These are phyloP conservation scores for Phytophthora parvispora DNA, from an alignment of 352 stramenopile genomes.

Conservation along the genomic window DNA sequence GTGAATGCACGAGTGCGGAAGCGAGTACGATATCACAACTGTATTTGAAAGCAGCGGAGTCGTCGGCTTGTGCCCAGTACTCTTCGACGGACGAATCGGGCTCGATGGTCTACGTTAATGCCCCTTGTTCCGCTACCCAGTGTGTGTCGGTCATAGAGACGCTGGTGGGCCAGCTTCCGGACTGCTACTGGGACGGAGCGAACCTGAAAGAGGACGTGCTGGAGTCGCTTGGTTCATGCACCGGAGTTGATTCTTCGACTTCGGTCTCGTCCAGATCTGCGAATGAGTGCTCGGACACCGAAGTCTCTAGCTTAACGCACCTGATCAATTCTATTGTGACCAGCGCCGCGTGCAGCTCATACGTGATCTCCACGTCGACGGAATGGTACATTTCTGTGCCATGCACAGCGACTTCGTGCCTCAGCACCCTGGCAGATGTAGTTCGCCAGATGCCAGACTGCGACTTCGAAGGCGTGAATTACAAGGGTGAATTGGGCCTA, in stretches of 20 bases:
- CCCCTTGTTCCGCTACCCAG: constrained; percentile 15
- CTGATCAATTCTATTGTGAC: constrained; percentile 19
- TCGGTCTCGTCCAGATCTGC: constrained; percentile 4
- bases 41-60: constrained; percentile 6
- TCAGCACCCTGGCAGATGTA: neutral
- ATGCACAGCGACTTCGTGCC: neutral
- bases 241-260: neutral
- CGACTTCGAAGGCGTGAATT: constrained; percentile 18
- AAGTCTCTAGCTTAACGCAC: constrained; percentile 12
- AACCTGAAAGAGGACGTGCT: constrained; percentile 14
- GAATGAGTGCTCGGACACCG: constrained; percentile 1
- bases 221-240: constrained; percentile 4
- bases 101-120: constrained; percentile 9
- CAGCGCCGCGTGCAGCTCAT: constrained; percentile 1
- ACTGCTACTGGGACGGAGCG: constrained; percentile 16
- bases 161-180: constrained; percentile 16
- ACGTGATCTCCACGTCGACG: constrained; percentile 5
- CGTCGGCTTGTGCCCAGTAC: constrained; percentile 12
- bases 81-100: constrained; percentile 9
- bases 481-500: constrained; percentile 9
- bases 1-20: constrained; percentile 4
- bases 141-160: constrained; percentile 15
- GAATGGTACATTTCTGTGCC: constrained; percentile 2
- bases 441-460: constrained; percentile 19
- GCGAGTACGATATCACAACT: constrained; percentile 11